Percentiles rank a stretch among this genome's conserved stretches.
Evolutionary conservation across 768 basidiomycete genomes (phyloP).

Genomic region (Tylopilus subfusipes): DNA sequence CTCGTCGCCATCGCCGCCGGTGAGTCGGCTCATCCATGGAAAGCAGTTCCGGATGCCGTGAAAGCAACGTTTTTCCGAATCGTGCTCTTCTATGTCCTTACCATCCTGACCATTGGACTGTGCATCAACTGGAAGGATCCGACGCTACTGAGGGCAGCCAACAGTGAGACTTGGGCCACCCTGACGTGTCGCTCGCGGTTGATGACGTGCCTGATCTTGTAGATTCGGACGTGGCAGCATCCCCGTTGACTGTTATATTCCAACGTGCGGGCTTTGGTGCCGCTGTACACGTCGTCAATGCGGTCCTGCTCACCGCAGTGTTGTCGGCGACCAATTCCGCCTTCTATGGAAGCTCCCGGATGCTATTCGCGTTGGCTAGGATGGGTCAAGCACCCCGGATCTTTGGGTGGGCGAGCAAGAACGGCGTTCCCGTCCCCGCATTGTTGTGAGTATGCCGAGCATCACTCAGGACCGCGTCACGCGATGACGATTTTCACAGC

Average conservation of each 20-base stretch:
- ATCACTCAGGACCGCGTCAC: neutral
- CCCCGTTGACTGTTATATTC: slow-evolving; percentile 64
- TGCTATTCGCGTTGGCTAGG: slow-evolving; percentile 59
- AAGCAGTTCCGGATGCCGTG: slow-evolving; percentile 60
- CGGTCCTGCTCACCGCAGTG: slow-evolving; percentile 62
- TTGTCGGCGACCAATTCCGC: slow-evolving; percentile 63
- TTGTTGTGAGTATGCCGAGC: slow-evolving; percentile 41
- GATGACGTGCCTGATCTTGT: neutral
- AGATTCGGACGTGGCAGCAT: slow-evolving; percentile 52
- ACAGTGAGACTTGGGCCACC: slow-evolving; percentile 27
- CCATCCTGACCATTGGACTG: slow-evolving; percentile 62
- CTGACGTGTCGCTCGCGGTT: neutral
- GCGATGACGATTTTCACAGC: slow-evolving; percentile 27
- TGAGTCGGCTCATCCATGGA: slow-evolving; percentile 61
- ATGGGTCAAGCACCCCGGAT: slow-evolving; percentile 60
- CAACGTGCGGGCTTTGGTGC: slow-evolving; percentile 59
- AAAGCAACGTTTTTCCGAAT: slow-evolving; percentile 68
- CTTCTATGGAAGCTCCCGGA: slow-evolving; percentile 63
- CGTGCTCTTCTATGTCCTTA: slow-evolving; percentile 59
- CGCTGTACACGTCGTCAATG: slow-evolving; percentile 61
- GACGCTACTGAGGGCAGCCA: slow-evolving; percentile 46
- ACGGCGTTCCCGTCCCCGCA: slow-evolving; percentile 60
- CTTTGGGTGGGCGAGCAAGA: slow-evolving; percentile 61
- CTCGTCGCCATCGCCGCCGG: slow-evolving; percentile 72
- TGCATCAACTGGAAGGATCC: slow-evolving; percentile 60